Conservation (phyloP, 805 yeast species). For the Ogataea methanolica region DNA sequence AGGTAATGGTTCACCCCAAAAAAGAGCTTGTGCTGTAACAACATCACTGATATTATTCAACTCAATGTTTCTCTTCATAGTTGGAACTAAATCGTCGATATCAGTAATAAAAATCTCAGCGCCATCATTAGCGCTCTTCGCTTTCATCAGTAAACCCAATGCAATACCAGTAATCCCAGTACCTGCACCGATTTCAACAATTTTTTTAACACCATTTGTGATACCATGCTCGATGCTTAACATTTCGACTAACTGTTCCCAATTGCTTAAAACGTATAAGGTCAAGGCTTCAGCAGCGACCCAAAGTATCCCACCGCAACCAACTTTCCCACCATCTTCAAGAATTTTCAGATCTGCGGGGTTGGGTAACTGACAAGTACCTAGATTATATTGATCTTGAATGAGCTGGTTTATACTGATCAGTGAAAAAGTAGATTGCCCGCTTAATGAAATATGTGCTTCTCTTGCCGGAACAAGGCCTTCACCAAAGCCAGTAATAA, state of each 20-base stretch:
- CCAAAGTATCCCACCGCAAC: conserved; percentile 66
- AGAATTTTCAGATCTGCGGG: conserved; percentile 35
- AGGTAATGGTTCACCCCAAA: conserved; percentile 43
- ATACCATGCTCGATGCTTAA: conserved; percentile 16
- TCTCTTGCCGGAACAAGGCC: conserved; percentile 32
- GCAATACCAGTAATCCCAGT: conserved; percentile 51
- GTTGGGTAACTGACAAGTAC: background rate
- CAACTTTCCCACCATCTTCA: conserved; percentile 55
- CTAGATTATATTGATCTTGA: conserved; percentile 30
- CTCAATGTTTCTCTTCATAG: conserved; percentile 42
- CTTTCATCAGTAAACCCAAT: conserved; percentile 27
- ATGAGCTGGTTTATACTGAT: conserved; percentile 23
- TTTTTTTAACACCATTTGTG: conserved; percentile 19
- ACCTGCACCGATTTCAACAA: conserved; percentile 54
- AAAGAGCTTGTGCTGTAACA: conserved; percentile 39
- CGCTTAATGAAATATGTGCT: conserved; percentile 6
- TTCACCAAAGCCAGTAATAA: conserved; percentile 11
- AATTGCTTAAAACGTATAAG: conserved; percentile 35
- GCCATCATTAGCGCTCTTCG: conserved; percentile 12
- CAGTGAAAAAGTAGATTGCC: conserved; percentile 4
- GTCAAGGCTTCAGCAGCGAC: conserved; percentile 54
- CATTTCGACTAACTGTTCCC: conserved; percentile 2
- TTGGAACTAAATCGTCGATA: conserved; percentile 40
- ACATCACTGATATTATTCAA: conserved; percentile 33
- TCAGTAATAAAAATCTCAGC: conserved; percentile 44